phyloP scores from a whole-genome alignment of 1,139 yeast species.

The Nakaseomyces delphensis region DNA sequence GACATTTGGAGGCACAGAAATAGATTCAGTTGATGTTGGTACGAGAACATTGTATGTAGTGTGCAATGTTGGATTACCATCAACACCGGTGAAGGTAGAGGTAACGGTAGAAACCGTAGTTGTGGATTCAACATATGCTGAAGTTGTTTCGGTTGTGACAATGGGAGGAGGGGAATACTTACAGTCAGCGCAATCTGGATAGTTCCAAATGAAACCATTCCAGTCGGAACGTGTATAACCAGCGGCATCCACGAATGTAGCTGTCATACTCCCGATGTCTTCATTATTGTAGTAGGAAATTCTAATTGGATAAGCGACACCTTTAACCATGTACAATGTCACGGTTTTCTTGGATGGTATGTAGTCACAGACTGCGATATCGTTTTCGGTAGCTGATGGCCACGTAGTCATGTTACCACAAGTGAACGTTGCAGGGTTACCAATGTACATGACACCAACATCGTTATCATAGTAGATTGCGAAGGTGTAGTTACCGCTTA shows the following conservation, averaged over 20 bases:
- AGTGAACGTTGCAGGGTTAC: not conserved
- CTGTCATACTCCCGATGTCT: not conserved
- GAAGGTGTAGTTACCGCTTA: conserved; percentile 22
- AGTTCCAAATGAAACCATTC: not conserved
- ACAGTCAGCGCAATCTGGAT: not conserved
- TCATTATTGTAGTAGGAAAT: not conserved
- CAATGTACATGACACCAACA: not conserved
- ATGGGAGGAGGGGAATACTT: not conserved
- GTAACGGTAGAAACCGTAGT: not conserved
- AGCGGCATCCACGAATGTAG: not conserved
- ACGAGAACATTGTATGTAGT: not conserved
- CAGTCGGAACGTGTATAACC: conserved; percentile 1
- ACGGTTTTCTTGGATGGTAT: not conserved
- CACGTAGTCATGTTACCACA: conserved; percentile 2
- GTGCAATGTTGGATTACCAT: conserved; percentile 1
- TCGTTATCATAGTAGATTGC: conserved; percentile 24
- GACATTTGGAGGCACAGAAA: not conserved
- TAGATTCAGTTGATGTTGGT: not conserved
- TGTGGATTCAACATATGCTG: not conserved
- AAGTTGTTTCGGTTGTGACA: not conserved
- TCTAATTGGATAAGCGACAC: conserved; percentile 4
- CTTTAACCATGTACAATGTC: not conserved
- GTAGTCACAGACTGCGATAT: not conserved
- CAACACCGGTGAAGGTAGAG: not conserved
- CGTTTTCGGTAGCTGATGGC: not conserved